Base-by-base conservation (phyloP, 768 basidiomycete species). In the Kwoniella heveanensis region DNA sequence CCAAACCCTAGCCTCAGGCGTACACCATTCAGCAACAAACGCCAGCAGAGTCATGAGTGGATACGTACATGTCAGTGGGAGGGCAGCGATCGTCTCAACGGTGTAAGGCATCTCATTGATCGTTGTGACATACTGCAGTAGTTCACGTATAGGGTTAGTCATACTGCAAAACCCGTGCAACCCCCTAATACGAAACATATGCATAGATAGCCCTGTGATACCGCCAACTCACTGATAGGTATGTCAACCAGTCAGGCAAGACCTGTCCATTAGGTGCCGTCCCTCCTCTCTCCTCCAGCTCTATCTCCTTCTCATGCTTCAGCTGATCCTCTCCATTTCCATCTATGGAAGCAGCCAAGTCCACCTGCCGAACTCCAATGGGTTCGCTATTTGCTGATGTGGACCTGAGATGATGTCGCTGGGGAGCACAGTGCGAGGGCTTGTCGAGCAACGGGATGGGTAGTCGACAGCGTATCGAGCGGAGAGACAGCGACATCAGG, bases 41-140 rank as follows among this genome's bases (percentile, higher is more conserved):
- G n/a, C n/a, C n/a, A n/a, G n/a, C n/a, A n/a, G n/a, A n/a, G n/a
- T n/a, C n/a, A n/a, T n/a, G n/a, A n/a, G n/a, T n/a, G n/a, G n/a
- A n/a, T n/a, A 68, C 68, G 48, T 48, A 73, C 72, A 73, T 1
- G 72, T 73, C 48, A 64, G 44, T 1, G 72, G 67, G 1, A 73
- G 54, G 13, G 64, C 32, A 9, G 70, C 67, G 15, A 70, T 60
- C 1, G 64, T 65, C 13, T 65, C 66, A 17, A 68, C 65, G 4
- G 62, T 60, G 62, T 53, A 26, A 36, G 47, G 21, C 26, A 46
- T 55, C 57, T 63, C 64, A 8, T 52, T 60, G 37, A 67, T 65
- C 0, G 64, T 68, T 8, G 60, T 60, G 2, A 60, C 60, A 46
- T 62, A 39, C 55, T 62, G 26, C 5, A 13, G 32, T 32, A 32